Evolutionary conservation across 345 rosid species (phyloP), one percentile per base, ranked within the genome.

Genomic region (Hirschfeldia incana): DNA sequence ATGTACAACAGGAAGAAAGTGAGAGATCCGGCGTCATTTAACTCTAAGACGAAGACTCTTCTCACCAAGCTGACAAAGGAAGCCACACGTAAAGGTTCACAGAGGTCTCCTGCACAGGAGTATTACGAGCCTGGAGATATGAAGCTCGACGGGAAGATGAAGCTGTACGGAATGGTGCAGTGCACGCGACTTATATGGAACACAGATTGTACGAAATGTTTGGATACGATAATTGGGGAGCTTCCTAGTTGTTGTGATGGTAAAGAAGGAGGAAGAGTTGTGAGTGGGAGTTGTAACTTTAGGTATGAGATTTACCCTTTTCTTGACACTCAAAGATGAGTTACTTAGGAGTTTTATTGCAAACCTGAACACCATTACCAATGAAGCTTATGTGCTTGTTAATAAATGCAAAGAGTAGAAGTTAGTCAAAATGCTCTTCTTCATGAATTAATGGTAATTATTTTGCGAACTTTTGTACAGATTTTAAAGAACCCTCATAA

Each of bases 281-380:
- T 90, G 21, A 75, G 85, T 63, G 87, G 84, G 13, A 91, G 92
- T 44, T 91, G 97, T 62, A 88, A 79, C 70, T 74, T 91, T 81
- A 72, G 90, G 84, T 91, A 91, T 53, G 97, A 91, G 73, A 85
- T 86, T 34, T 85, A 86, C 73, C 91, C 91, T 32, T 87, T 86
- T 75, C 85, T 89, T 61, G 79, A 46, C 3, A 8, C n/a, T 65
- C 21, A 51, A n/a, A 51, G 57, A 51, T 27, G 33, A 59, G 6
- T 21, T 4, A 7, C 1, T 58, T 58, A 11, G 4, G 3, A 58
- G 63, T 4, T 58, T 58, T 3, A 3, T 12, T 8, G 10, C 63
- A 2, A 58, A 21, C 5, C 12, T 58, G 0, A 58, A 4, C 12
- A 26, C 63, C 30, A 58, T 26, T 1, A 28, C 30, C 2, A 9